Base-by-base conservation (phyloP, 352 stramenopile species). In the Phytophthora cajani region DNA sequence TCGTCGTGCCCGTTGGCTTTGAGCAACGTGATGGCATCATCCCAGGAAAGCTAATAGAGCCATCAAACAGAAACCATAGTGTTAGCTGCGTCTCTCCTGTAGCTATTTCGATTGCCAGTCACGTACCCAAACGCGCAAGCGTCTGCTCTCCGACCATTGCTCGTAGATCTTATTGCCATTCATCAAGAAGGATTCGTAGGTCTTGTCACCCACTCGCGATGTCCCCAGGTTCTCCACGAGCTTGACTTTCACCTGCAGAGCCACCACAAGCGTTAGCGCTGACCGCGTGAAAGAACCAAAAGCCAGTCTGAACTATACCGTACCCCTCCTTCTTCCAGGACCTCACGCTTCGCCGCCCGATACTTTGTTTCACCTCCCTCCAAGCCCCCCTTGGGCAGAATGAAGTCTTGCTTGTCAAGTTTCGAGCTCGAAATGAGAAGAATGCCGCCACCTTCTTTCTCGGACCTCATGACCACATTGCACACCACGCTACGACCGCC, bases 401-500 rank as follows among this genome's bases (percentile, higher is more conserved):
- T 16, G 2, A 21, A 52, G 19, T 52, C 7, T 27, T 52, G 17
- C 10, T 52, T 52, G 0, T 5, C 5, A 27, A 25, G 46, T 11
- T 52, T 52, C 11, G 46, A 52, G 19, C 46, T 52, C 46, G 46
- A 52, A 52, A 52, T 52, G 8, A 52, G 19, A 25, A 52, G 46
- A 25, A 52, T 25, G 10, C 46, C 46, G 46, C 46, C 46, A 16
- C 46, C 46, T 52, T 52, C n/a, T 2, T 9, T 12, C n/a, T 27
- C 2, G n/a, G 8, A 0, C 10, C 46, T 52, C 8, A 4, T 16
- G 11, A 52, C 19, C n/a, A 52, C 19, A 16, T 11, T 12, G 46
- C 46, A 52, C 8, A 25, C 17, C 19, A 52, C n/a, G 6, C 10
- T 14, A 27, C 46, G 46, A 2, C 10, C 19, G 17, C 46, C 46